Conservation (phyloP, 2,329 filamentous ascomycete genomes). For the Helminthosporium solani region DNA sequence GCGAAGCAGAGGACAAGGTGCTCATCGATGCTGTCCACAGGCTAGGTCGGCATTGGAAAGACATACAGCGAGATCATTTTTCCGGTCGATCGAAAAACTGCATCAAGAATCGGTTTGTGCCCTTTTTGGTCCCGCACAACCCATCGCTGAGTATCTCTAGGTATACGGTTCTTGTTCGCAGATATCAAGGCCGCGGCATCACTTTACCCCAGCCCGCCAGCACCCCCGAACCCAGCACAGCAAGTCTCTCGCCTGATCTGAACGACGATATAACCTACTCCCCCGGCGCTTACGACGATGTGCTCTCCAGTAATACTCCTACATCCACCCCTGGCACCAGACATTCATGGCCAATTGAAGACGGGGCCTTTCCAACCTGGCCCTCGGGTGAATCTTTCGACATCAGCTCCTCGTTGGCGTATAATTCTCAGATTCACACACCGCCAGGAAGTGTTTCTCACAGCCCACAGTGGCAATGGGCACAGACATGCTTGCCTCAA, state of each 20-base stretch:
- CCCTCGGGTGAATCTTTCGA: slow-evolving; percentile 24
- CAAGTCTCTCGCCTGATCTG: slow-evolving; percentile 18
- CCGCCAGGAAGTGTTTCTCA: slow-evolving; percentile 9
- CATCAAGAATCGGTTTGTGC: slow-evolving; percentile 42
- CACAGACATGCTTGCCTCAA: slow-evolving; percentile 18
- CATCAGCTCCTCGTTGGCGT: slow-evolving; percentile 10
- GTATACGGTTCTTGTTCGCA: slow-evolving; percentile 34
- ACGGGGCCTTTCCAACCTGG: slow-evolving; percentile 23
- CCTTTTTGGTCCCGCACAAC: background rate
- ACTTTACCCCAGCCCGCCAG: slow-evolving; percentile 22
- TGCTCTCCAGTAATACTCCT: slow-evolving; percentile 19
- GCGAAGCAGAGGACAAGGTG: slow-evolving; percentile 35
- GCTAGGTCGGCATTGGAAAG: slow-evolving; percentile 43
- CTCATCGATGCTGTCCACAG: slow-evolving; percentile 37
- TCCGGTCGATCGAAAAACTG: slow-evolving; percentile 41
- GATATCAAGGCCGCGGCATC: slow-evolving; percentile 34
- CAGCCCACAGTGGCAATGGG: slow-evolving; percentile 20
- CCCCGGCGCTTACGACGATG: slow-evolving; percentile 17
- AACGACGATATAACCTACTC: slow-evolving; percentile 20
- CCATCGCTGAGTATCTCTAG: slow-evolving; percentile 10
- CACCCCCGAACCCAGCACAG: slow-evolving; percentile 20
- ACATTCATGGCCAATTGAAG: slow-evolving; percentile 25
- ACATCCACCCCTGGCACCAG: slow-evolving; percentile 20
- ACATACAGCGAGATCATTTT: slow-evolving; percentile 38
- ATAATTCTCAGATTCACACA: slow-evolving; percentile 16